Evolutionary conservation across 768 basidiomycete species (phyloP), one percentile per base, ranked within the genome.

Genomic region (Dioszegia hungarica): DNA sequence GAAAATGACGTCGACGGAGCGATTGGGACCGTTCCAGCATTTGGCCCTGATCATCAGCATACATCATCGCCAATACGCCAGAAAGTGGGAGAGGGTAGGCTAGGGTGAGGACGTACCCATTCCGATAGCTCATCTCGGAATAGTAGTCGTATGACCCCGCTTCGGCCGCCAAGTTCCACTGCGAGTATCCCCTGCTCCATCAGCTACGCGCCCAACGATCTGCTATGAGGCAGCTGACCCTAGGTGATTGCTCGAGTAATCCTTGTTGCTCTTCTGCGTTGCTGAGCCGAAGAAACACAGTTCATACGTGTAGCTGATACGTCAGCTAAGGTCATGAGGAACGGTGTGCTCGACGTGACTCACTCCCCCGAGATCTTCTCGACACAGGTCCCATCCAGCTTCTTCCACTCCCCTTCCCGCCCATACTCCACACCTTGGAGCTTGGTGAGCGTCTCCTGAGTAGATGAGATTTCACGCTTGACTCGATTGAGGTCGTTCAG

Each of bases 1-100:
- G 51, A 95, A 77, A 44, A 89, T 78, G 27, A 99, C 82, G 89
- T 93, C 56, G 41, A 14, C 28, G 29, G 19, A 50, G 45, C 54
- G 38, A 20, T 25, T 82, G 3, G 95, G 95, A 0, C 95, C 94
- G 67, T 95, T 95, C 94, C 93, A 95, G 79, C 94, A 98, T 68
- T 86, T 84, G 4, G 90, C 81, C 37, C 94, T 95, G 50, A 9
- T n/a, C n/a, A 41, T 5, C 40, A 41, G 39, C 25, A 6, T 39
- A 12, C 20, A 48, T 46, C 22, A n/a, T 31, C 56, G 17, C 25
- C 47, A 25, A 37, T n/a, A n/a, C n/a, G n/a, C n/a, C n/a, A n/a
- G n/a, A n/a, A n/a, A n/a, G n/a, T n/a, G n/a, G 19, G 40, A 29
- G 9, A 49, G 25, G 43, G 20, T 40, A n/a, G 29, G 20, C 24